Percentiles rank a stretch among this genome's conserved stretches.
Evolutionary conservation across 495 filamentous ascomycete species (phyloP).

Genomic region (Choiromyces venosus): DNA sequence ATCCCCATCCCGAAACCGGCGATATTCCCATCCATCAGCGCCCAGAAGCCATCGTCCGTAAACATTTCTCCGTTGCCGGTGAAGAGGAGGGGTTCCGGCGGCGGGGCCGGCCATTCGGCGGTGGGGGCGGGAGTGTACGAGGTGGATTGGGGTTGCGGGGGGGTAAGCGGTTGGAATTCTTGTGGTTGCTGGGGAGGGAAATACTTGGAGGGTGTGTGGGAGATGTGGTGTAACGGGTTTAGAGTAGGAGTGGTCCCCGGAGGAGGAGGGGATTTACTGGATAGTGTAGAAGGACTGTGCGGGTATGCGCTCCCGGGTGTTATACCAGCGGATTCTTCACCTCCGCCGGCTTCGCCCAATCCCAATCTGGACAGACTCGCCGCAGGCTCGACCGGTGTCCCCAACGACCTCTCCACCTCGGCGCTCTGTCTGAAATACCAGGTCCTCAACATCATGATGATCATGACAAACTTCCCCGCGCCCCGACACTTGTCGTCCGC

Average conservation of each 20-base stretch:
- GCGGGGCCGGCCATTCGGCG: neutral
- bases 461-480: slow-evolving; percentile 68
- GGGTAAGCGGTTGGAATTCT: neutral
- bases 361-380: neutral
- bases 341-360: no score
- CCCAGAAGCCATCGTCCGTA: slow-evolving; percentile 35
- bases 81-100: slow-evolving; percentile 9
- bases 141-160: neutral
- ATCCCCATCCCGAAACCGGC: neutral
- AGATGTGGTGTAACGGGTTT: no score
- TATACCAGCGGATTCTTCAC: no score
- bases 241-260: no score
- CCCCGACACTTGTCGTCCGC: slow-evolving; percentile 61
- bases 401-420: slow-evolving; percentile 33
- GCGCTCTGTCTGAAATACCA: slow-evolving; percentile 44
- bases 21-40: slow-evolving; percentile 18
- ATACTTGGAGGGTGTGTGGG: neutral
- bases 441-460: slow-evolving; percentile 63
- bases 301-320: no score
- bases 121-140: neutral
- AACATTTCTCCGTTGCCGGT: slow-evolving; percentile 31
- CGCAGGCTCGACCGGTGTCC: slow-evolving; percentile 14
- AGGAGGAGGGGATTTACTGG: no score
- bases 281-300: no score
- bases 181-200: neutral